These are phyloP conservation scores for Botrytis elliptica DNA, from an alignment of 2,329 filamentous ascomycete species.

Conservation along the genomic window DNA sequence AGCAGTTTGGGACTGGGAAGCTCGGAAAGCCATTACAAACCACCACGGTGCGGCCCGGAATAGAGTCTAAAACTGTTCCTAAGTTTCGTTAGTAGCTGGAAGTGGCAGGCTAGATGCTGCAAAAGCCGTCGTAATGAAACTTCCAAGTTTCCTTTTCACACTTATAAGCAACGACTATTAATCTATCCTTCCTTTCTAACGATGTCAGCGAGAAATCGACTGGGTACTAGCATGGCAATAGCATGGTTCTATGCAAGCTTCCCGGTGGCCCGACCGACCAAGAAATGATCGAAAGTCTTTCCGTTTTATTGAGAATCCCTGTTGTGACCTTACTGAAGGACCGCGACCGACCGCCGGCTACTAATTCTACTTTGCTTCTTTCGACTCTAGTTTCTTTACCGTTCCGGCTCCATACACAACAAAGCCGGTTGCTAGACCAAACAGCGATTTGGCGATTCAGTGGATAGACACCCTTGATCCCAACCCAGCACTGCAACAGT, in stretches of 20 bases:
- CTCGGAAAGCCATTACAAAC: not conserved
- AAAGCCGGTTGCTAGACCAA: constrained; percentile 22
- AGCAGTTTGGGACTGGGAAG: not conserved
- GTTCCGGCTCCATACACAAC: constrained; percentile 25
- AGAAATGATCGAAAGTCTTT: constrained; percentile 8
- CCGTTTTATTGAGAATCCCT: constrained; percentile 4
- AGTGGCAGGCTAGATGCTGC: not conserved
- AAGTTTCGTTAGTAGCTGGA: not conserved
- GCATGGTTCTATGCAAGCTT: constrained; percentile 20
- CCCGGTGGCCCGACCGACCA: constrained; percentile 19
- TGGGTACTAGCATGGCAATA: constrained; percentile 21
- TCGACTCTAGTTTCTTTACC: constrained; percentile 17
- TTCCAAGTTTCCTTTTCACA: not conserved
- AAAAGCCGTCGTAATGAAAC: not conserved
- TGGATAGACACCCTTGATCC: constrained; percentile 17
- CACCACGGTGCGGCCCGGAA: constrained; percentile 8
- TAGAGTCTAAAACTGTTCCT: not conserved
- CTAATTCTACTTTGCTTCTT: constrained; percentile 1
- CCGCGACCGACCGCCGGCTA: constrained; percentile 9
- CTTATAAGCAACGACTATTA: not conserved
- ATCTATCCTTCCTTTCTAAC: constrained; percentile 1
- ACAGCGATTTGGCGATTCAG: constrained; percentile 2
- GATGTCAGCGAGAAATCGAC: constrained; percentile 11
- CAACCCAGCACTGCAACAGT: constrained; percentile 16
- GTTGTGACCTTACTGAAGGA: constrained; percentile 1